Base-by-base conservation (phyloP, 108 stramenopile genomes). In the Parietichytrium sp. region DNA sequence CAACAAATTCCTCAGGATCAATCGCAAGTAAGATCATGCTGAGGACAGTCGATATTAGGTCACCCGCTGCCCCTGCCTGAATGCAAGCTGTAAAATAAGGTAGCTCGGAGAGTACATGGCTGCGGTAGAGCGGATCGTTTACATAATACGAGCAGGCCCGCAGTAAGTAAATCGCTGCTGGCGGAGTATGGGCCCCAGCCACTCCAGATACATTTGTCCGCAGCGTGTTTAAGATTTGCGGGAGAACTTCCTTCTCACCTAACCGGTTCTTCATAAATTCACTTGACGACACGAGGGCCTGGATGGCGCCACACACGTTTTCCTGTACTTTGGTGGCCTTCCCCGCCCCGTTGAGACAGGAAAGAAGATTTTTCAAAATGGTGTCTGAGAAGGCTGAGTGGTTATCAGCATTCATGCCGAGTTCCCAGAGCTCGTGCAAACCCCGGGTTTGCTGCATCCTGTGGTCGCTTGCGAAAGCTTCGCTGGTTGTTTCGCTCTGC, bases 351-450 rank as follows among this genome's bases (percentile, higher is more conserved):
- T 72, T 42, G 33, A 72, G 20, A 27, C 36, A 20, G 42, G 10
- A 13, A 25, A 72, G 61, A 6, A 72, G 15, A 16, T 10, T 16
- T 25, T 72, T 42, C 7, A 72, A n/a, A 10, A 7, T n/a, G 29
- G 18, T 25, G 33, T 72, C 61, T 16, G 33, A 18, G 33, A 72
- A 7, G 61, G 42, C 10, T 10, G 10, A n/a, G 61, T 72, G 61
- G 20, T 72, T 72, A 45, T 72, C 61, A 2, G 38, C 42, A 6
- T 72, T 33, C 1, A 72, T 16, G 0, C 38, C 61, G 10, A 72
- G 6, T 27, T 72, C 61, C 61, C 61, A 72, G 33, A 72, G 33
- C 42, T 72, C 61, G 20, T 72, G 61, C 16, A 72, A 38, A 25
- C 61, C 61, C 45, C 45, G 61, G 8, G 61, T 42, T 16, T 72